A percentile compares a stretch with the other conserved stretches of the same genome.
Conservation (phyloP, 169 alveolate species). For the Plasmodium vivax region DNA sequence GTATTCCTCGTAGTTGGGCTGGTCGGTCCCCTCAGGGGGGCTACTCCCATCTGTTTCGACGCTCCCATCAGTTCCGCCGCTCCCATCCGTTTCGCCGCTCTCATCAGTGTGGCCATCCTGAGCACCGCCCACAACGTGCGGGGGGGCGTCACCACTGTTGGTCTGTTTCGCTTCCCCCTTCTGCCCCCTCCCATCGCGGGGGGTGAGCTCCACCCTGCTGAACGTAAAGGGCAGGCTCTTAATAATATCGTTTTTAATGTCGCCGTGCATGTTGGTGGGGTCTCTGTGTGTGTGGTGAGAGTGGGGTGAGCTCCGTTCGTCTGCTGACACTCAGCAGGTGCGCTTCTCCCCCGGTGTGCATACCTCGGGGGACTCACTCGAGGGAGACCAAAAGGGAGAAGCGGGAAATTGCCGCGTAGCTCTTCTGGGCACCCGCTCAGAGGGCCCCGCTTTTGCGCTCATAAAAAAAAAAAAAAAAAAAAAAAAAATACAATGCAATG, state of each 20-base stretch:
- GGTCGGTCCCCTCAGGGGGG: not conserved
- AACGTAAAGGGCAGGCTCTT: constrained; percentile 47
- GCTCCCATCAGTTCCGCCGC: not conserved
- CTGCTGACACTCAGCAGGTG: not conserved
- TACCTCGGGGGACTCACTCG: not conserved
- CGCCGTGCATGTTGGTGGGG: constrained; percentile 15
- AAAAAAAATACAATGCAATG: too few species aligned
- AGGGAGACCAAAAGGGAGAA: not conserved
- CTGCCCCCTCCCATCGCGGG: not conserved
- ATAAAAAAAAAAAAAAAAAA: too few species aligned
- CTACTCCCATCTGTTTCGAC: not conserved
- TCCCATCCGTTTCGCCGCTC: not conserved
- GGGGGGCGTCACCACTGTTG: not conserved
- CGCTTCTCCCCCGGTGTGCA: not conserved
- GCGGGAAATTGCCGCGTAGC: not conserved
- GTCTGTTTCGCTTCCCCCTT: not conserved
- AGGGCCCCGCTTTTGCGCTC: not conserved
- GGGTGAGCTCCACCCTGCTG: not conserved
- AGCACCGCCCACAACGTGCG: not conserved
- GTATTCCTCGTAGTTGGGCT: not conserved
- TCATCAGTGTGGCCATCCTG: not conserved
- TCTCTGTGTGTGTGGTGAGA: not conserved
- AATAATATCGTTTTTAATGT: constrained; percentile 46
- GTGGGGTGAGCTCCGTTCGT: not conserved
- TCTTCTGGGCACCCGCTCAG: not conserved